These are phyloP conservation scores for Xylaria acuta DNA, from an alignment of 495 filamentous ascomycete genomes.

Conservation along the genomic window DNA sequence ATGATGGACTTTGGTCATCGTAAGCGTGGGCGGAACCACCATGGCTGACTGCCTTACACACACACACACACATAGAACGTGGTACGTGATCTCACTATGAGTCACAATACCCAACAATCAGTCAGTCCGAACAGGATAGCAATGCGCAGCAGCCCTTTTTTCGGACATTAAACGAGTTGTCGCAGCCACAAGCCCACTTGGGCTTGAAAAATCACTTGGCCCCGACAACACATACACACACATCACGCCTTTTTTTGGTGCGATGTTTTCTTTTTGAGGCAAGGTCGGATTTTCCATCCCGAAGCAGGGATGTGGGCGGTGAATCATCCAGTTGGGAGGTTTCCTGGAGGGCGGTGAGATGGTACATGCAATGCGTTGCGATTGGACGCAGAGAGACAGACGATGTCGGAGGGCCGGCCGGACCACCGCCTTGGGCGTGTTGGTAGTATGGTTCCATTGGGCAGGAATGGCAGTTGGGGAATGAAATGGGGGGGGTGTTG, in stretches of 20 bases:
- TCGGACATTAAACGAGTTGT: constrained; percentile 5
- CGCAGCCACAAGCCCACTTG: not conserved
- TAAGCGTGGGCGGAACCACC: constrained; percentile 6
- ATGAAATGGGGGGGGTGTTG: not conserved
- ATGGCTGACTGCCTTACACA: constrained; percentile 3
- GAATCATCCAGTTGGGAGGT: constrained; percentile 14
- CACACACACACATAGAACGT: not conserved
- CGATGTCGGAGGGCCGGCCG: constrained; percentile 25
- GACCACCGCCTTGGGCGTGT: constrained; percentile 19
- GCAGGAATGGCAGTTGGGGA: constrained; percentile 21
- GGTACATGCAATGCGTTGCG: not conserved
- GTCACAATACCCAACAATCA: constrained; percentile 16
- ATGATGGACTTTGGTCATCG: not conserved
- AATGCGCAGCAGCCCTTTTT: not conserved
- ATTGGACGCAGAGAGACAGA: constrained; percentile 6
- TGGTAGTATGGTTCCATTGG: constrained; percentile 18
- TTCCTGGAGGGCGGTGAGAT: constrained; percentile 18
- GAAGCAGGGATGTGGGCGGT: constrained; percentile 10
- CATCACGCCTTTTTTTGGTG: not conserved
- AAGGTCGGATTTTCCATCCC: not conserved
- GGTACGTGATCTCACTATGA: not conserved
- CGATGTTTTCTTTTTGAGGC: constrained; percentile 21
- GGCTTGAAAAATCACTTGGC: not conserved
- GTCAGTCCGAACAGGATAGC: not conserved
- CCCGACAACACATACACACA: constrained; percentile 14